Conservation (phyloP, 768 basidiomycete species). For the Pleurotus salmoneostramineus region DNA sequence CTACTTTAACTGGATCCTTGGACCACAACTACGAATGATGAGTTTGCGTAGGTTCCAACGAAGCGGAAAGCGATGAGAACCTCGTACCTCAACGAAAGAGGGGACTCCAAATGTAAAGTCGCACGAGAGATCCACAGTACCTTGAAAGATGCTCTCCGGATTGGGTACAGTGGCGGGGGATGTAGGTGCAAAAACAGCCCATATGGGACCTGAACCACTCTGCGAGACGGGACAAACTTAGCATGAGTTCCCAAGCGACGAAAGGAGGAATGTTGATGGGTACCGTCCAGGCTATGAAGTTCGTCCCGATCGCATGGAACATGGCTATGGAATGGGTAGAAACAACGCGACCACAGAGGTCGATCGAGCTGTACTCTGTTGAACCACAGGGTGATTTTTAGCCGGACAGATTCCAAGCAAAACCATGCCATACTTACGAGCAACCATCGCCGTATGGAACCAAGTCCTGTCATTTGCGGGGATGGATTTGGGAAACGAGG, state of each 20-base stretch:
- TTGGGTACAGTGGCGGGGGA: constrained; percentile 15
- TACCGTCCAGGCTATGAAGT: constrained; percentile 12
- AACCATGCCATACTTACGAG: background rate
- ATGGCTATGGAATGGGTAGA: constrained; percentile 10
- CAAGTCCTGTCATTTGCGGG: background rate
- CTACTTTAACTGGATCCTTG: constrained; percentile 7
- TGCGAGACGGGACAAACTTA: background rate
- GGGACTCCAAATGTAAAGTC: constrained; percentile 20
- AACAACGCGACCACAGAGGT: constrained; percentile 10
- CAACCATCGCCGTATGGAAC: constrained; percentile 4
- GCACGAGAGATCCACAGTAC: constrained; percentile 12
- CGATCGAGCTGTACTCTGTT: constrained; percentile 8
- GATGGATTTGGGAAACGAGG: constrained; percentile 10
- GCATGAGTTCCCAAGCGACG: background rate
- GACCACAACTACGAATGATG: constrained; percentile 7
- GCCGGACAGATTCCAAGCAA: background rate
- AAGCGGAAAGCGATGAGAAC: background rate
- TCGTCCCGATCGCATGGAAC: constrained; percentile 13
- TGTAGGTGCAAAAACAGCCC: constrained; percentile 8
- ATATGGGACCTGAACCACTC: constrained; percentile 7
- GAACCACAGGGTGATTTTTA: background rate
- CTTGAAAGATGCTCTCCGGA: constrained; percentile 22
- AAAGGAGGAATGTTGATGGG: background rate
- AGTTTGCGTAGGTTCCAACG: background rate
- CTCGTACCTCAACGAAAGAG: constrained; percentile 22